These are phyloP conservation scores for Salvia miltiorrhiza DNA, from an alignment of 257 asterid genomes.

Conservation along the genomic window DNA sequence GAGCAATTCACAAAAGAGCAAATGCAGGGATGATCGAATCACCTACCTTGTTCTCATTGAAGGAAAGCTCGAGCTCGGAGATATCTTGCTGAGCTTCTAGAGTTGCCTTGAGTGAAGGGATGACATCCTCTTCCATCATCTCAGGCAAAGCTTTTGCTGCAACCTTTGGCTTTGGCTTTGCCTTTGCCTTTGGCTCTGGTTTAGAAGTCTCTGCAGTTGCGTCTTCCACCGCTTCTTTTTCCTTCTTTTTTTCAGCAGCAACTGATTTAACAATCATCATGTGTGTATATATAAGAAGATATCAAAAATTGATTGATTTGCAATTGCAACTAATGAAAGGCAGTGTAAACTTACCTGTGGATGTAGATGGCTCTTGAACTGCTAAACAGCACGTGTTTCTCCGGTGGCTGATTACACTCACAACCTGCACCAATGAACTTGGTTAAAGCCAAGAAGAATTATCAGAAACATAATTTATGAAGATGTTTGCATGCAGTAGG, in stretches of 20 bases:
- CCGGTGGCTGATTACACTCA: conserved; percentile 18
- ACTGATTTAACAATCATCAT: conserved; percentile 44
- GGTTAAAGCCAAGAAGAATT: not conserved
- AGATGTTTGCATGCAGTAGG: not conserved
- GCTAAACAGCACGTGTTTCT: conserved; percentile 32
- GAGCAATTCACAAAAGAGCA: not conserved
- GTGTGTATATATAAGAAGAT: not conserved
- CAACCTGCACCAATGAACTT: conserved; percentile 24
- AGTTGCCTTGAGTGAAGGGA: conserved; percentile 59
- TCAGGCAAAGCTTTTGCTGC: conserved; percentile 76
- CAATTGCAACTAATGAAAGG: no score
- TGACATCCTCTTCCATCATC: conserved; percentile 82
- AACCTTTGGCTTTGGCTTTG: conserved; percentile 46
- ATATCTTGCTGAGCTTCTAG: conserved; percentile 60
- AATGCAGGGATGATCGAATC: no score
- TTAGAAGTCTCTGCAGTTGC: conserved; percentile 21
- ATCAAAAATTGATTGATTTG: no score
- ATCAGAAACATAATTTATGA: no score
- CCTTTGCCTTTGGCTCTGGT: no score
- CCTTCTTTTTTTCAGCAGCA: conserved; percentile 64
- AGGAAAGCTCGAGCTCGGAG: conserved; percentile 48
- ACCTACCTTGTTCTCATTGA: conserved; percentile 55
- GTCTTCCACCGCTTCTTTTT: conserved; percentile 32
- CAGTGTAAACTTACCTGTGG: conserved; percentile 38
- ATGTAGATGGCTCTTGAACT: conserved; percentile 43